Conservation (phyloP, 2,329 filamentous ascomycete species). For the Aphanocladium album region DNA sequence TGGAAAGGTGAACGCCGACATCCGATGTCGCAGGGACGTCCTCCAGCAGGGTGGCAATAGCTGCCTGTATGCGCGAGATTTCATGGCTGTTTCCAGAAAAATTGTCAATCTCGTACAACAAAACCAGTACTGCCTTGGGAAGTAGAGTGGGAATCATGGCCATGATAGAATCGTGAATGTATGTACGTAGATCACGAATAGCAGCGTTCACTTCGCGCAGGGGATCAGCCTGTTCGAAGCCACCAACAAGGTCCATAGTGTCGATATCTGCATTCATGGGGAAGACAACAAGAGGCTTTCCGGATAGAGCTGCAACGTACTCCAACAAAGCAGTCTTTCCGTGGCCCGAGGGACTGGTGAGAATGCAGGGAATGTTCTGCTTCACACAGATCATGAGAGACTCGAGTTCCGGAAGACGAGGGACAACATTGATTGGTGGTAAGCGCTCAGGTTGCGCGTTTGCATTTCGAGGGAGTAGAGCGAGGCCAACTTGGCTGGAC, state of each 20-base stretch:
- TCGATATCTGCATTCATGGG: slow-evolving; percentile 93
- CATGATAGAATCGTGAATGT: slow-evolving; percentile 48
- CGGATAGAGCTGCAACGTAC: slow-evolving; percentile 73
- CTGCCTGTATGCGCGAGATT: slow-evolving; percentile 32
- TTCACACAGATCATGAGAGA: slow-evolving; percentile 83
- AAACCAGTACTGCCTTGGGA: slow-evolving; percentile 41
- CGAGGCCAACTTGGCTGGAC: slow-evolving; percentile 75
- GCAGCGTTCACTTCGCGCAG: slow-evolving; percentile 62
- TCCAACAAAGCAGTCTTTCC: slow-evolving; percentile 81
- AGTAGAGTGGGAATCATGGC: slow-evolving; percentile 42
- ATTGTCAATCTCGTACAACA: slow-evolving; percentile 47
- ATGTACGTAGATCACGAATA: slow-evolving; percentile 44
- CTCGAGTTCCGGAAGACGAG: slow-evolving; percentile 69
- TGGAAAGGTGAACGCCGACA: slow-evolving; percentile 43
- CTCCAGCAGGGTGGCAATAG: slow-evolving; percentile 35
- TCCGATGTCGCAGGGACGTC: slow-evolving; percentile 39
- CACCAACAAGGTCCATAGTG: slow-evolving; percentile 93
- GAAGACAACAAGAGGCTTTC: slow-evolving; percentile 73
- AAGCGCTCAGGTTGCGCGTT: slow-evolving; percentile 47
- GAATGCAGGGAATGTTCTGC: slow-evolving; percentile 80
- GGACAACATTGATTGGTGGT: slow-evolving; percentile 44
- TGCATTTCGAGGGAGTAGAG: slow-evolving; percentile 58
- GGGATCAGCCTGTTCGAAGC: slow-evolving; percentile 90
- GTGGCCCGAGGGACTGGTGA: slow-evolving; percentile 78
- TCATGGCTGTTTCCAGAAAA: slow-evolving; percentile 33